phyloP scores from a whole-genome alignment of 2,329 filamentous ascomycete species.

The Exserohilum turcica region DNA sequence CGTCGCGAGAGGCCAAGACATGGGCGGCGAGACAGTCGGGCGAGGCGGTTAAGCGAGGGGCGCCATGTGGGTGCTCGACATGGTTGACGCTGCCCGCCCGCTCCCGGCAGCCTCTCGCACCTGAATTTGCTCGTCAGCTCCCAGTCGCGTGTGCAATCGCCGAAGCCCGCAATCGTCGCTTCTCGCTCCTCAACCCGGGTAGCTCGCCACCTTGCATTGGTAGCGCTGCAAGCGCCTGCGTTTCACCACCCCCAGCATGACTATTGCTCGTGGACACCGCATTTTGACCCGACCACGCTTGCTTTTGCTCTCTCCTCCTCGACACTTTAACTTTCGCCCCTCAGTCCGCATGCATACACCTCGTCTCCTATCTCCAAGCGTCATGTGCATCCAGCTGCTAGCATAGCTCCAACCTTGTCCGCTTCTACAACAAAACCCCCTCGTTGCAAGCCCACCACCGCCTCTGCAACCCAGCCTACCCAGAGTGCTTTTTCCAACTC shows the following conservation, averaged over 20 bases:
- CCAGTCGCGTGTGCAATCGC: not conserved
- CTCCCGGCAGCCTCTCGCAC: too few species aligned
- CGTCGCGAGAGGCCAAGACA: slow-evolving; percentile 8
- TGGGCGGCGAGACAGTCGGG: slow-evolving; percentile 13
- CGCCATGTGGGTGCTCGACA: slow-evolving; percentile 6
- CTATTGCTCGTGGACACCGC: slow-evolving; percentile 8
- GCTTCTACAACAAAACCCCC: not conserved
- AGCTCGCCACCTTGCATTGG: slow-evolving; percentile 19
- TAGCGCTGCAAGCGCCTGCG: slow-evolving; percentile 20
- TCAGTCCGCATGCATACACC: not conserved
- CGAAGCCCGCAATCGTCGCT: slow-evolving; percentile 3
- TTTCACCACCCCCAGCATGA: slow-evolving; percentile 15
- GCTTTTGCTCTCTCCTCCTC: not conserved
- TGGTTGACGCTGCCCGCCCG: not conserved
- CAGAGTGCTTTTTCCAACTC: not conserved
- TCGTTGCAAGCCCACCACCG: not conserved
- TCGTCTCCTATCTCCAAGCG: not conserved
- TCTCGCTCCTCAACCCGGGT: slow-evolving; percentile 8
- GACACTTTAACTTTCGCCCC: not conserved
- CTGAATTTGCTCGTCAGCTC: not conserved
- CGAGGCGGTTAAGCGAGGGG: slow-evolving; percentile 20
- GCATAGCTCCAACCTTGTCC: not conserved
- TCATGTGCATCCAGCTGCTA: not conserved
- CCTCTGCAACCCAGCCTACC: not conserved
- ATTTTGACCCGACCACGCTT: slow-evolving; percentile 4